Percentiles rank a stretch among this genome's conserved stretches.
phyloP scores from a whole-genome alignment of 306 rosid species.

The Lablab purpureus region DNA sequence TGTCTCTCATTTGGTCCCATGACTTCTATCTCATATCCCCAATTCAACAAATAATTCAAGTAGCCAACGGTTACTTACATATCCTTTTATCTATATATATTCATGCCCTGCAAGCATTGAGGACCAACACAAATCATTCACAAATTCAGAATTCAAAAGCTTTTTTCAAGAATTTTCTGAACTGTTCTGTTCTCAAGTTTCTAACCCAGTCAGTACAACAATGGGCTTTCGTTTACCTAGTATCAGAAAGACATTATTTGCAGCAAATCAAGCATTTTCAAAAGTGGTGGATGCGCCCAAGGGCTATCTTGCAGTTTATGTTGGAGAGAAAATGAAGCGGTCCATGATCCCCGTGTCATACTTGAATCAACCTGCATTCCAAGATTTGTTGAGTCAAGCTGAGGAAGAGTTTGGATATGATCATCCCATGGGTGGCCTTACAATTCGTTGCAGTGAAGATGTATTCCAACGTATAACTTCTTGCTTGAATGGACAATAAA shows the following conservation, averaged over 20 bases:
- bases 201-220: neutral
- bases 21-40: neutral
- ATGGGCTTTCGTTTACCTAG: constrained; percentile 52
- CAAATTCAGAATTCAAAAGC: neutral
- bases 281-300: too few relatives aligned
- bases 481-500: constrained; percentile 25
- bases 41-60: neutral
- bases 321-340: too few relatives aligned
- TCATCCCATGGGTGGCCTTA: constrained; percentile 62
- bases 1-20: constrained; percentile 13
- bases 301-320: too few relatives aligned
- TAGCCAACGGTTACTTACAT: neutral
- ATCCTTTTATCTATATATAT: constrained; percentile 49
- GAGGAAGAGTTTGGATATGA: too few relatives aligned
- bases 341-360: too few relatives aligned
- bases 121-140: neutral
- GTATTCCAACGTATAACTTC: constrained; percentile 29
- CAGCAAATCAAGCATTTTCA: too few relatives aligned
- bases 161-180: neutral
- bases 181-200: neutral
- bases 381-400: too few relatives aligned
- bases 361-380: too few relatives aligned
- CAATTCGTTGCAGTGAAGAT: constrained; percentile 53
- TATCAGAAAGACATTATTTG: too few relatives aligned
- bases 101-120: constrained; percentile 5